These are phyloP conservation scores for Wilhelminamyces savonicus DNA, from an alignment of 805 yeast genomes.

Conservation along the genomic window DNA sequence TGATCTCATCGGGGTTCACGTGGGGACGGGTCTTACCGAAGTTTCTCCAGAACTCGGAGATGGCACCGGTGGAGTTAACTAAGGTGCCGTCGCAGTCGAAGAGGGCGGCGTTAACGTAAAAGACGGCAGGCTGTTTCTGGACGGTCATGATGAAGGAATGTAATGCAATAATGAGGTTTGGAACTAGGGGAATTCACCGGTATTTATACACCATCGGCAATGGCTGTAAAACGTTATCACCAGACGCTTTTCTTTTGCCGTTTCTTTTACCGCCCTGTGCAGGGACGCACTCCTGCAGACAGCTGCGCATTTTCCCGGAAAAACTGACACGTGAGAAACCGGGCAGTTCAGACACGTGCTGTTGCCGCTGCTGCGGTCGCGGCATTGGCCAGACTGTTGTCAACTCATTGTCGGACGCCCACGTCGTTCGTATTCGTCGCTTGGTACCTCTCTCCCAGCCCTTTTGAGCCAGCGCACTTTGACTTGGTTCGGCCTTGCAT, in stretches of 20 bases:
- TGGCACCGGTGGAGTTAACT: constrained; percentile 77
- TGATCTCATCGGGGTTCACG: constrained; percentile 64
- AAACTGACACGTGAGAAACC: no score
- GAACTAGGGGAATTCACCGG: not conserved
- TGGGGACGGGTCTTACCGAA: constrained; percentile 62
- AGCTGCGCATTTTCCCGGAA: no score
- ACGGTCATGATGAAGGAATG: constrained; percentile 9
- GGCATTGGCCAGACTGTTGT: no score
- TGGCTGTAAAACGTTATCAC: not conserved
- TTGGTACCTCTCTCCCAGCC: no score
- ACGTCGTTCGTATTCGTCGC: no score
- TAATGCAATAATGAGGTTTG: not conserved
- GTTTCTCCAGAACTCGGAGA: constrained; percentile 76
- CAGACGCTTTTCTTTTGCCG: not conserved
- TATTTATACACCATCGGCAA: not conserved
- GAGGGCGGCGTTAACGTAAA: constrained; percentile 43
- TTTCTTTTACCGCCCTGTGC: no score
- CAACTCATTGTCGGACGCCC: no score
- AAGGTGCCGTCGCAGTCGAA: constrained; percentile 88
- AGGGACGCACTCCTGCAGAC: no score
- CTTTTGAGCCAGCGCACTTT: no score
- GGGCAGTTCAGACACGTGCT: no score
- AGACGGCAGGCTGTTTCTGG: constrained; percentile 35
- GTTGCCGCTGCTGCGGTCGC: no score
- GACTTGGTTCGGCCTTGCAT: no score